A percentile compares a stretch with the other conserved stretches of the same genome.
Conservation (phyloP, 2,329 filamentous ascomycete species). For the Acarospora socialis region DNA sequence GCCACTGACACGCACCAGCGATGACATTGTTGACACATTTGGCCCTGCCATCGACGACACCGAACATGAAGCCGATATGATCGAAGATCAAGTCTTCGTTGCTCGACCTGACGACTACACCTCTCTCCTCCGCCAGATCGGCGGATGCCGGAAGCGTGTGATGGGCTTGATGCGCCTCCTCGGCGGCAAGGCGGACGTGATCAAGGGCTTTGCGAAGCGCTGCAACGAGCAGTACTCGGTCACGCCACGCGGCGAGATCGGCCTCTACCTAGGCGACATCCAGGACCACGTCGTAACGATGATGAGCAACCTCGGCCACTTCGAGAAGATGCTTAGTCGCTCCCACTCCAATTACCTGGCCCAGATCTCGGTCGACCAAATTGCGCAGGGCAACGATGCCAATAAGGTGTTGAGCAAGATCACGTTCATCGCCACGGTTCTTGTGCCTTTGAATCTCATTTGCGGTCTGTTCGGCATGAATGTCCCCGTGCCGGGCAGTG, state of each 20-base stretch:
- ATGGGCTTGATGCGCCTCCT: slow-evolving; percentile 86
- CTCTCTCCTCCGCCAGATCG: slow-evolving; percentile 73
- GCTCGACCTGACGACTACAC: slow-evolving; percentile 82
- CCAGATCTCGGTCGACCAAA: slow-evolving; percentile 82
- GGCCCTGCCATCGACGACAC: slow-evolving; percentile 77
- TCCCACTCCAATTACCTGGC: slow-evolving; percentile 94
- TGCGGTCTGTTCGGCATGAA: slow-evolving; percentile 47
- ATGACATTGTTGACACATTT: slow-evolving; percentile 95
- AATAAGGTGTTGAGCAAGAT: slow-evolving; percentile 91
- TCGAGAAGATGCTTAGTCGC: slow-evolving; percentile 92
- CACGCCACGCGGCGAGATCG: slow-evolving; percentile 90
- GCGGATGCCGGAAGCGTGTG: slow-evolving; percentile 81
- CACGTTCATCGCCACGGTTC: slow-evolving; percentile 80
- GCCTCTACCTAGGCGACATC: slow-evolving; percentile 90
- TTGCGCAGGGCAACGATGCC: slow-evolving; percentile 72
- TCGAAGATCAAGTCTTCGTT: slow-evolving; percentile 91
- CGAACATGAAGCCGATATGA: slow-evolving; percentile 76
- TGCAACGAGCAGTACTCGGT: slow-evolving; percentile 97
- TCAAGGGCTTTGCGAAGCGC: slow-evolving; percentile 93
- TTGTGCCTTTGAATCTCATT: slow-evolving; percentile 91
- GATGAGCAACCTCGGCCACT: slow-evolving; percentile 91
- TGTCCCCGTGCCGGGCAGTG: slow-evolving; percentile 33
- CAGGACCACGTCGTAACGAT: slow-evolving; percentile 99
- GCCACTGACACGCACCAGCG: slow-evolving; percentile 36
- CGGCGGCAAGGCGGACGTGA: slow-evolving; percentile 95